Base-by-base conservation (phyloP, 2,329 filamentous ascomycete genomes). In the Phialocephala subalpina region DNA sequence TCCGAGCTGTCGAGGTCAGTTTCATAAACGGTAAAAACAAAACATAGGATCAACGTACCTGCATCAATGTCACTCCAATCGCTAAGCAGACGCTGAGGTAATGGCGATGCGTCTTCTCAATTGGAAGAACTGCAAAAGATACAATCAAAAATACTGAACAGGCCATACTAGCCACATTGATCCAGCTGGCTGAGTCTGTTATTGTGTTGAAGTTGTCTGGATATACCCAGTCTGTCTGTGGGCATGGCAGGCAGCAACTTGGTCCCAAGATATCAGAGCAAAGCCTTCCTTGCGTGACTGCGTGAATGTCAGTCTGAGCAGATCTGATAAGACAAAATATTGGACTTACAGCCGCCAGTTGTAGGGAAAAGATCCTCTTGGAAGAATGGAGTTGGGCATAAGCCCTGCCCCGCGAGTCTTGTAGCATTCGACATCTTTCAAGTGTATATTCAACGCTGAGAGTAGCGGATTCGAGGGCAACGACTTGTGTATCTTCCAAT, bases 61-160 rank as follows among this genome's bases (percentile, higher is more conserved):
- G 92, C 86, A 98, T 92, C 64, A 95, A 83, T 49, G 91, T 81
- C 47, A 95, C 88, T 4, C 88, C 92, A 53, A 92, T 79, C 5
- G 92, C 91, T 60, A 98, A 83, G 77, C 93, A 96, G 70, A 97
- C 91, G 76, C 92, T 97, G 42, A 99, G 83, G 75, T 98, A 98
- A 78, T 99, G 96, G 61, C 94, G 89, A 75, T 93, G 89, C 7
- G 96, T 97, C 82, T 93, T 95, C 73, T 97, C 93, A 27, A 93
- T 88, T 0, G 96, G 94, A 25, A 99, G 83, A 16, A 91, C 83
- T 3, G 88, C 81, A 84, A 94, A 98, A 6, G 93, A 97, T 6
- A 92, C 60, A 18, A 98, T 81, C 63, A 98, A 82, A 75, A 96
- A 95, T 18, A 89, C 75, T 67, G 92, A 91, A 72, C 91, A 88